phyloP scores from a whole-genome alignment of 495 filamentous ascomycete species.

The Talaromyces adpressus region DNA sequence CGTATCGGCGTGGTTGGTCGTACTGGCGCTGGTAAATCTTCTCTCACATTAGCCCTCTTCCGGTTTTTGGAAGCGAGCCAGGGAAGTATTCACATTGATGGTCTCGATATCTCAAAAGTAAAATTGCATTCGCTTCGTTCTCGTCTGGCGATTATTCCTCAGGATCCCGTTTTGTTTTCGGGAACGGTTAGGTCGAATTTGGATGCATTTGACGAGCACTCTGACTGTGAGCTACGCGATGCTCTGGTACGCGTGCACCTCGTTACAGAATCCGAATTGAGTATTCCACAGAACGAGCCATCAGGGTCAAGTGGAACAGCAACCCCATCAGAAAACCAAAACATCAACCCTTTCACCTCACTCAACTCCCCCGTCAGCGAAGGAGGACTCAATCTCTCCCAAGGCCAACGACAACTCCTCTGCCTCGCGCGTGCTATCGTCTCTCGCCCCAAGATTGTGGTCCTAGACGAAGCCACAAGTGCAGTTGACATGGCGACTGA shows the following conservation, averaged over 20 bases:
- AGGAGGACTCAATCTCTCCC: constrained; percentile 71
- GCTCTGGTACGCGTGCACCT: constrained; percentile 46
- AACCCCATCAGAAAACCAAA: constrained; percentile 71
- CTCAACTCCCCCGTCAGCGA: constrained; percentile 55
- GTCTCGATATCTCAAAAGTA: constrained; percentile 68
- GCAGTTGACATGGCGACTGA: constrained; percentile 88
- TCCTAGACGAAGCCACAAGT: constrained; percentile 85
- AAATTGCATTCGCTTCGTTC: constrained; percentile 66
- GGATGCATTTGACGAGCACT: constrained; percentile 70
- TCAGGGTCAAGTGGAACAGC: neutral
- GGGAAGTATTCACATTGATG: constrained; percentile 68
- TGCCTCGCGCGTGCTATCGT: constrained; percentile 86
- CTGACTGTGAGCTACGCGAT: constrained; percentile 63
- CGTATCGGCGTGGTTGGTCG: constrained; percentile 78
- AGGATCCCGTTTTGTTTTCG: constrained; percentile 81
- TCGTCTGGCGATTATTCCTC: constrained; percentile 76
- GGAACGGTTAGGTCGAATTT: constrained; percentile 79
- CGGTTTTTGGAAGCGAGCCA: constrained; percentile 70
- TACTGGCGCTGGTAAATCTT: constrained; percentile 84
- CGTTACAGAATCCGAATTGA: neutral
- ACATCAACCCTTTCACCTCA: constrained; percentile 39
- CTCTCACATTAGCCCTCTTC: constrained; percentile 74
- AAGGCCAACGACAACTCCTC: constrained; percentile 83
- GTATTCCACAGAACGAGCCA: neutral
- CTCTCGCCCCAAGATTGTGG: constrained; percentile 70